Conservation (phyloP, 2,329 filamentous ascomycete species). For the Cladorrhinum sp. region DNA sequence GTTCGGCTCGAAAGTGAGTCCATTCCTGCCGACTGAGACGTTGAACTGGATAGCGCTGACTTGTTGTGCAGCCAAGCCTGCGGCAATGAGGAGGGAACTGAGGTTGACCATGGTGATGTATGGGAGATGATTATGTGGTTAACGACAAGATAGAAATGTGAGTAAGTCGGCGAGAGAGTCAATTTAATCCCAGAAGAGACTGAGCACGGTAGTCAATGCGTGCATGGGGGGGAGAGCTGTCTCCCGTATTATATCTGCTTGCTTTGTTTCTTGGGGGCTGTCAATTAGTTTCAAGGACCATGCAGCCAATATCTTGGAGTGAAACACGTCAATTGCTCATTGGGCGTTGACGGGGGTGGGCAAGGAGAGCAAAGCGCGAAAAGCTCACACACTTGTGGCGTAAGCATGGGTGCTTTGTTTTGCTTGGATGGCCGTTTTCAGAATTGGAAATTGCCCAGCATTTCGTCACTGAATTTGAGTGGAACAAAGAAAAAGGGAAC, state of each 20-base stretch:
- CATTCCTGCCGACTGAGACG: conserved; percentile 26
- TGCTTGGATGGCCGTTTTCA: background rate
- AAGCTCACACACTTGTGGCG: conserved; percentile 1
- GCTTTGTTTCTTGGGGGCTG: background rate
- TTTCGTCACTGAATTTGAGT: too few relatives aligned
- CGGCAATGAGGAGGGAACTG: conserved; percentile 14
- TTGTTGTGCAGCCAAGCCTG: conserved; percentile 17
- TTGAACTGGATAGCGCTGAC: conserved; percentile 18
- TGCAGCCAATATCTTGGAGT: background rate
- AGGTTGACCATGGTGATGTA: conserved; percentile 17
- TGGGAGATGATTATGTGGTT: background rate
- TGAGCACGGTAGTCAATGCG: background rate
- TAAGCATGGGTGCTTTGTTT: background rate
- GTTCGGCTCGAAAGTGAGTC: conserved; percentile 50
- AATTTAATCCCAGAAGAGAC: background rate
- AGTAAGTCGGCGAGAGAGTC: background rate
- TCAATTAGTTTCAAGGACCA: background rate
- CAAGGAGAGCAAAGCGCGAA: too few relatives aligned
- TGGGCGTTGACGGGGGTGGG: background rate
- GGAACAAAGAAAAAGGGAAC: background rate
- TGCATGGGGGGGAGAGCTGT: background rate
- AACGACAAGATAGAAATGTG: background rate
- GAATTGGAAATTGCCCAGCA: background rate
- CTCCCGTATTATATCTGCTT: background rate
- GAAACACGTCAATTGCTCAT: background rate